Percentiles rank a stretch among this genome's conserved stretches.
These are phyloP conservation scores for Patellaria atrata DNA, from an alignment of 495 filamentous ascomycete species.

Conservation along the genomic window DNA sequence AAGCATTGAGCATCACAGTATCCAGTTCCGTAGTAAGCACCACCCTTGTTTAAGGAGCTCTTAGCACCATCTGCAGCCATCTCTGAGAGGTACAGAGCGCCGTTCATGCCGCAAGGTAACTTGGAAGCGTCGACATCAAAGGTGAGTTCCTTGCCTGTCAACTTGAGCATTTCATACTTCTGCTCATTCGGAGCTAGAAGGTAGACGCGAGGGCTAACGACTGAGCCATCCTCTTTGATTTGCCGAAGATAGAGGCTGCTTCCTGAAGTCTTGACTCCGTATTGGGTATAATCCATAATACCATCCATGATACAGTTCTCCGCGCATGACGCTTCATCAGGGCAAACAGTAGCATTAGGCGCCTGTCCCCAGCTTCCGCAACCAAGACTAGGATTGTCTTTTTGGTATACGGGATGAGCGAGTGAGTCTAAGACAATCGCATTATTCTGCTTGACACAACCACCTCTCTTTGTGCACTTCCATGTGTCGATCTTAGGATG, in stretches of 20 bases:
- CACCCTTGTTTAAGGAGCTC: conserved; percentile 36
- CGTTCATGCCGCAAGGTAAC: conserved; percentile 56
- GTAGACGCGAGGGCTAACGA: conserved; percentile 24
- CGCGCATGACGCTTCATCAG: conserved; percentile 14
- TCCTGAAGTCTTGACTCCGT: conserved; percentile 21
- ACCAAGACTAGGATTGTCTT: conserved; percentile 10
- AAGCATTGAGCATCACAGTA: conserved; percentile 62
- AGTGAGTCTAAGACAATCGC: conserved; percentile 23
- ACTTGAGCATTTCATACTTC: conserved; percentile 43
- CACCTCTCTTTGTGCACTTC: conserved; percentile 22
- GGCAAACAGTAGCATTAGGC: conserved; percentile 13
- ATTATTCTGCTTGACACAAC: conserved; percentile 21
- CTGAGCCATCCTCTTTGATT: conserved; percentile 12
- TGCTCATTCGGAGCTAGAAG: conserved; percentile 34
- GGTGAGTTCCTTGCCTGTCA: conserved; percentile 42
- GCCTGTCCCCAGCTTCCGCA: conserved; percentile 19
- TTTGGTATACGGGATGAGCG: conserved; percentile 20
- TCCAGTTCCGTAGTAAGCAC: conserved; percentile 50
- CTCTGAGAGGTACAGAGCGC: conserved; percentile 51
- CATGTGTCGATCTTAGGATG: conserved; percentile 22
- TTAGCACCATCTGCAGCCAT: conserved; percentile 42
- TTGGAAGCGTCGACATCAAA: conserved; percentile 51
- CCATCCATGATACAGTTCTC: conserved; percentile 24
- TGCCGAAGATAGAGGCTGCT: conserved; percentile 17
- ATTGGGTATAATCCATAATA: conserved; percentile 19